Conservation (phyloP, 225 moss, liverwort and hornwort genomes). For the Anthoceros angustus region DNA sequence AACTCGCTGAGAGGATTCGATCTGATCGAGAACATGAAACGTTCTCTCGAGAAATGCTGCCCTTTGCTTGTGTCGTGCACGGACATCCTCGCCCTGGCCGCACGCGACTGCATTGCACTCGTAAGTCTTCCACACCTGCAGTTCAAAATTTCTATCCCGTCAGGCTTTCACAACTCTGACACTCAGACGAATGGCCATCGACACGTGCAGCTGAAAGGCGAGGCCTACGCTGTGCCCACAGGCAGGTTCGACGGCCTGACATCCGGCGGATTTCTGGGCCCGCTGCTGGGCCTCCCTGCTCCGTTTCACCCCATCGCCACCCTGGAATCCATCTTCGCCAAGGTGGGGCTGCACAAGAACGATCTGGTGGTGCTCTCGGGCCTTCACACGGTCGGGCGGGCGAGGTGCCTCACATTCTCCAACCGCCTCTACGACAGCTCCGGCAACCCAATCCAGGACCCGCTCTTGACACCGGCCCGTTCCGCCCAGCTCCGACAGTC, state of each 20-base stretch:
- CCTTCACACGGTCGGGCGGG: not conserved
- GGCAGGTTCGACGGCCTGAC: not conserved
- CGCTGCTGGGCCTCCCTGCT: not conserved
- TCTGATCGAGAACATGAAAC: constrained; percentile 5
- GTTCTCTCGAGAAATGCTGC: constrained; percentile 1
- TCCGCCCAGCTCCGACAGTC: not conserved
- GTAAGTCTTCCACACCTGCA: not conserved
- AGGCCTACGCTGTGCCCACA: not conserved
- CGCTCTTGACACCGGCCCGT: not conserved
- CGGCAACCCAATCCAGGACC: not conserved
- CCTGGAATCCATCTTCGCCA: not conserved
- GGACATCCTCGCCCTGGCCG: constrained; percentile 6
- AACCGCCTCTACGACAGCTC: not conserved
- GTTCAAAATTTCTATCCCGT: not conserved
- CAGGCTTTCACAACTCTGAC: not conserved
- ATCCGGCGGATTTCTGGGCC: not conserved
- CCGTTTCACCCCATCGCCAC: not conserved
- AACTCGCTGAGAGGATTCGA: constrained; percentile 6
- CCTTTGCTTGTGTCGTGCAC: constrained; percentile 9
- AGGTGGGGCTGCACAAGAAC: not conserved
- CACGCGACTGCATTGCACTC: constrained; percentile 1
- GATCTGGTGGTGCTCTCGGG: not conserved
- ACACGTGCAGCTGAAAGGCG: not conserved
- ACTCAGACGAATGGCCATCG: not conserved
- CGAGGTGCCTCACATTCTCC: constrained; percentile 3